These are phyloP conservation scores for Ceratobasidium papillatum DNA, from an alignment of 1,284 basidiomycete species.

Conservation along the genomic window DNA sequence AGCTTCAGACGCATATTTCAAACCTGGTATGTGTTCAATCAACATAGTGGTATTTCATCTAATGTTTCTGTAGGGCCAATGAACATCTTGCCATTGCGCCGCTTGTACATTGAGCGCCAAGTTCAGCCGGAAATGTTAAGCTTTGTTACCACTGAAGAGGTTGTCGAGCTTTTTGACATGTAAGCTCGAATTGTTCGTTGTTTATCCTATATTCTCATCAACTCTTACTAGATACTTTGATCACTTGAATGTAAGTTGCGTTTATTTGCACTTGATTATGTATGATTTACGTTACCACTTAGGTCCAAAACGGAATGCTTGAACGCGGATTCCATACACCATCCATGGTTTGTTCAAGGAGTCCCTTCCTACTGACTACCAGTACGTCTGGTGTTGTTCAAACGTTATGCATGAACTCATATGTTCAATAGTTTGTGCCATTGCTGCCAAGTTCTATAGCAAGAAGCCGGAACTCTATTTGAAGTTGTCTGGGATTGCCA, in stretches of 20 bases:
- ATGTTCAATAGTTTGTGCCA: slow-evolving; percentile 79
- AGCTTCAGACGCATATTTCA: slow-evolving; percentile 82
- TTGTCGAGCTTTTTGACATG: slow-evolving; percentile 91
- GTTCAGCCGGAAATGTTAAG: slow-evolving; percentile 89
- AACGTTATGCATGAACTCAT: neutral
- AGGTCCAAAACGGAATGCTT: slow-evolving; percentile 79
- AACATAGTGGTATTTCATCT: slow-evolving; percentile 40
- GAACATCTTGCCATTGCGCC: slow-evolving; percentile 83
- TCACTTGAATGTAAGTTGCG: slow-evolving; percentile 70
- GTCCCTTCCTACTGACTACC: slow-evolving; percentile 91
- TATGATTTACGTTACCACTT: neutral
- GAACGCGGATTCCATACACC: slow-evolving; percentile 91
- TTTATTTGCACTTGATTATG: neutral
- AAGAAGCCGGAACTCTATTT: slow-evolving; percentile 84
- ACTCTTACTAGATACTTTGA: slow-evolving; percentile 69
- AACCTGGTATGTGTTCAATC: slow-evolving; percentile 69
- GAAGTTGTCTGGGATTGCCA: slow-evolving; percentile 82
- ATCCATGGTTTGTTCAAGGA: slow-evolving; percentile 87
- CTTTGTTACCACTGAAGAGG: slow-evolving; percentile 84
- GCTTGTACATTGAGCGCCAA: slow-evolving; percentile 89
- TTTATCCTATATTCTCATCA: slow-evolving; percentile 42
- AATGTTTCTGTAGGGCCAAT: slow-evolving; percentile 68
- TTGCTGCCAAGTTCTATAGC: slow-evolving; percentile 90
- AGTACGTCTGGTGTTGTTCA: slow-evolving; percentile 63
- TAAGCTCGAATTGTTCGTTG: slow-evolving; percentile 57